A percentile compares a stretch with the other conserved stretches of the same genome.
Evolutionary conservation across 2,329 filamentous ascomycete species (phyloP).

Genomic region (Paramyrothecium sp.): DNA sequence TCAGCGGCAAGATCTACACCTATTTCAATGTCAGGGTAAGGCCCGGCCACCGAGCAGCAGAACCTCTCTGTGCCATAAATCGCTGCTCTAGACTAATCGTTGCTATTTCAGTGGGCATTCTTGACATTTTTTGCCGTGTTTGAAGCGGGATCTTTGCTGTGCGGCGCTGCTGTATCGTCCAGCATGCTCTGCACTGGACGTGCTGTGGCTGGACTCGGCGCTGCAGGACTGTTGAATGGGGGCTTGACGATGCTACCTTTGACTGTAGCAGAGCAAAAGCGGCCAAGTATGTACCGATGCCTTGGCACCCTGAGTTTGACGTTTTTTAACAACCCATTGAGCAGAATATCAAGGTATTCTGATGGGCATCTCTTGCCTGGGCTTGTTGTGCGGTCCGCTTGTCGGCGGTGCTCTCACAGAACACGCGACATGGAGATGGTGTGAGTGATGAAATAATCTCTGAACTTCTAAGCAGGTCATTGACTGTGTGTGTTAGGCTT

Average conservation of each 20-base stretch:
- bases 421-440: constrained; percentile 29
- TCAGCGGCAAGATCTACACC: constrained; percentile 11
- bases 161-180: constrained; percentile 38
- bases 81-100: neutral
- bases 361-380: constrained; percentile 22
- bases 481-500: constrained; percentile 7
- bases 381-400: constrained; percentile 16
- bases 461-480: neutral
- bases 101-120: constrained; percentile 12
- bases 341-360: constrained; percentile 20
- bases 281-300: constrained; percentile 24
- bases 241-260: constrained; percentile 28
- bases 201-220: constrained; percentile 39
- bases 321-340: constrained; percentile 17
- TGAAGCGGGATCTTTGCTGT: constrained; percentile 46
- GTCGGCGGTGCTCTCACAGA: constrained; percentile 22
- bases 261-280: constrained; percentile 15
- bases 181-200: constrained; percentile 45
- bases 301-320: constrained; percentile 17
- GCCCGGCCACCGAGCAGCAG: neutral
- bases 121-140: constrained; percentile 40
- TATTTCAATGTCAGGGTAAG: constrained; percentile 12
- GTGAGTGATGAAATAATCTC: constrained; percentile 2
- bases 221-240: constrained; percentile 36
- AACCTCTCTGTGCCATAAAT: constrained; percentile 21